Base-by-base conservation (phyloP, 192 early-diverging fungal species). In the Backusella psychrophila region DNA sequence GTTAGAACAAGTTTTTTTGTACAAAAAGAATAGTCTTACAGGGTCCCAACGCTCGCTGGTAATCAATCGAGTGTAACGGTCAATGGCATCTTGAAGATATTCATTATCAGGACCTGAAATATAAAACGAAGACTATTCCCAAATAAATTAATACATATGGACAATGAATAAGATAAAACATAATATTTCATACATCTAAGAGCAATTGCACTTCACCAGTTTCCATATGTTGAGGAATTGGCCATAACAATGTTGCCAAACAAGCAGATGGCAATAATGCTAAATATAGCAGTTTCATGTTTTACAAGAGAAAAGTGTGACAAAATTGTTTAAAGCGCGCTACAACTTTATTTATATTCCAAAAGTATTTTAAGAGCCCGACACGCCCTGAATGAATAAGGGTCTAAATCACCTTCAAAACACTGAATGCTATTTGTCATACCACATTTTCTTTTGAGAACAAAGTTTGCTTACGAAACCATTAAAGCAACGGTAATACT, bases 1-100 rank as follows among this genome's bases (percentile, higher is more conserved):
- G 36, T 21, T 69, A 36, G 66, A 12, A 63, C 2, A 26, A 14
- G 21, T 63, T 26, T 63, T 63, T 29, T 63, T 63, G 56, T 63
- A 63, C 56, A 63, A 23, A 26, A 29, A 63, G 23, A 63, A 63
- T 14, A 0, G 23, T 63, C 56, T 44, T 81, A 78, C 82, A 6
- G 78, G 76, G 41, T 52, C 56, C 82, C 82, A 83, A 12, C 74
- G 75, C 71, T 83, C 82, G 7, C 75, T 69, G 35, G 42, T 70
- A 9, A 83, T 73, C 6, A 83, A 33, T 19, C 41, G 65, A 38
- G 66, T 75, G 76, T 83, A 83, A 39, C 82, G 82, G 38, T 69
- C 38, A 31, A 78, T 78, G 12, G 82, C 82, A 14, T 65, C 38
- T 44, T 77, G 59, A n/a, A 83, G 68, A 33, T 67, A 31, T 31